Conservation (phyloP, 192 early-diverging fungal species). For the Entomortierella lignicola region DNA sequence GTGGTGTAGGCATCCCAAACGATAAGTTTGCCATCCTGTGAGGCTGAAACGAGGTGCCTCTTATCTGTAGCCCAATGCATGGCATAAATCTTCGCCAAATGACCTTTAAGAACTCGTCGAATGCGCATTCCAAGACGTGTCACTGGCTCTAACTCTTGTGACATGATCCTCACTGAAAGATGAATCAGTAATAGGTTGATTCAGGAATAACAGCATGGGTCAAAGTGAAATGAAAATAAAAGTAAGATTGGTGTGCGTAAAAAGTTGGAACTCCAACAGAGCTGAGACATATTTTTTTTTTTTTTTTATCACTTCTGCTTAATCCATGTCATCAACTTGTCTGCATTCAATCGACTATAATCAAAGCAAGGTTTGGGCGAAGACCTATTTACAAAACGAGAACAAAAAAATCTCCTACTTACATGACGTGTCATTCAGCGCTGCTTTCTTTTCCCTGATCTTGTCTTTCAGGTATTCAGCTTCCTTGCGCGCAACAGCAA, state of each 20-base stretch:
- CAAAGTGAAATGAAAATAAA: background rate
- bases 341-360: background rate
- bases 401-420: slow-evolving; percentile 51
- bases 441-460: slow-evolving; percentile 91
- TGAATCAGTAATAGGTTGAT: background rate
- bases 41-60: slow-evolving; percentile 96
- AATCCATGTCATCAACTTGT: background rate
- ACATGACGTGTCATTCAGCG: slow-evolving; percentile 96
- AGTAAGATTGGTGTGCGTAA: background rate
- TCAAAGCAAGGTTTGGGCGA: slow-evolving; percentile 41
- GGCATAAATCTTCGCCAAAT: slow-evolving; percentile 98
- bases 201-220: too few relatives aligned
- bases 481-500: slow-evolving; percentile 90
- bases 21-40: slow-evolving; percentile 99
- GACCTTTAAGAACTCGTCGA: slow-evolving; percentile 96
- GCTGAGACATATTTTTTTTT: background rate
- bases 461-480: slow-evolving; percentile 94
- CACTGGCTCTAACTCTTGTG: slow-evolving; percentile 87
- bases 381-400: background rate
- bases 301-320: background rate
- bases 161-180: slow-evolving; percentile 82
- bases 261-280: background rate
- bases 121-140: slow-evolving; percentile 95
- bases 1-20: slow-evolving; percentile 99
- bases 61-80: slow-evolving; percentile 99